Base-by-base conservation (phyloP, 2,329 filamentous ascomycete species). In the Claviceps capensis region DNA sequence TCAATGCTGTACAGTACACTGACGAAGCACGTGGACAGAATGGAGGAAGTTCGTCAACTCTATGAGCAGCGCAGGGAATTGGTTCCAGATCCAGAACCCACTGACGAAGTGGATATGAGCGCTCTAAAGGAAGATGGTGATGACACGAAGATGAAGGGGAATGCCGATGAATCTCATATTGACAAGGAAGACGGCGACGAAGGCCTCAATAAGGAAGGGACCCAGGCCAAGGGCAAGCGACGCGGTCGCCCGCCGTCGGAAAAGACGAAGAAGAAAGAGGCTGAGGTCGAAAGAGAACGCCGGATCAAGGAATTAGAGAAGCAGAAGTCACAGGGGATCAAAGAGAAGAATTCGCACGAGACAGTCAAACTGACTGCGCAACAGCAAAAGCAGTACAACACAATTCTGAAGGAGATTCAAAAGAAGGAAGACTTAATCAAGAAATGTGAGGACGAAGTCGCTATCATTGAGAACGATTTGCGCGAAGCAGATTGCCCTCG, bases 401-500 rank as follows among this genome's bases (percentile, higher is more conserved):
- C 90, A 65, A 74, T 97, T 1, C 67, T 95, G 48, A 89, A 88
- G 61, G 88, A 94, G 55, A 95, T 96, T 53, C 83, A 91, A 56
- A 88, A 90, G 65, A 86, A 91, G 64, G 87, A 94, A 62, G 82
- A 84, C 0, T 74, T 82, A 45, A 83, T 98, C 62, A 82, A 82
- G 63, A 79, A 85, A 50, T 88, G 86, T 62, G 91, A 98, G 65
- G 84, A 85, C 5, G 84, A 91, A 61, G 94, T 98, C 57, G 82
- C 82, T 3, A 78, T 85, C 36, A 80, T 95, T 49, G 91, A 97
- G 60, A 90, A 94, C 61, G 90, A 97, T 64, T 75, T 98, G 46
- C 86, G 93, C 50, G 91, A 97, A 68, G 89, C 90, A 42, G 88
- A 96, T 67, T 95, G 91, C 61, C 88, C 90, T 38, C 84, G 93